A percentile compares a stretch with the other conserved stretches of the same genome.
phyloP scores from a whole-genome alignment of 495 filamentous ascomycete genomes.

The Xeromyces bisporus region DNA sequence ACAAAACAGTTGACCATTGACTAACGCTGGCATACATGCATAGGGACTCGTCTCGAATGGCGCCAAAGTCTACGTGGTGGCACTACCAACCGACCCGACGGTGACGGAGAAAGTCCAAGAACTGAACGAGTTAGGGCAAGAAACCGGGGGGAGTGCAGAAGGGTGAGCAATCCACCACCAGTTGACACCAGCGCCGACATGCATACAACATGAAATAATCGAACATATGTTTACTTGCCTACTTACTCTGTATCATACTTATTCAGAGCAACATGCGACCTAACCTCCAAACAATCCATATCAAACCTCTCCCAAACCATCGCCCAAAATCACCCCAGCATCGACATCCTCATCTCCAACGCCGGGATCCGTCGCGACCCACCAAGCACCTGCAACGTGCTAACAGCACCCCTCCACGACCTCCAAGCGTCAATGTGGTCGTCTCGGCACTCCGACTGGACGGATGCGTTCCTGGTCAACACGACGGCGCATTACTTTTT shows the following conservation, averaged over 20 bases:
- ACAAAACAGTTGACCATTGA: not conserved
- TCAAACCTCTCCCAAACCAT: constrained; percentile 9
- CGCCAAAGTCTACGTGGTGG: constrained; percentile 25
- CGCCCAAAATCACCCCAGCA: constrained; percentile 7
- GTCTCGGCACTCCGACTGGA: constrained; percentile 19
- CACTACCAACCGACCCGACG: constrained; percentile 18
- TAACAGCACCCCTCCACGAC: constrained; percentile 16
- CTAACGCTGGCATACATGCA: not conserved
- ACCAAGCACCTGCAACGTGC: constrained; percentile 19
- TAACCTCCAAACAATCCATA: constrained; percentile 22
- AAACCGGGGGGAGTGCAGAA: constrained; percentile 16
- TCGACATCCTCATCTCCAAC: constrained; percentile 30
- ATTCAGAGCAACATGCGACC: constrained; percentile 19
- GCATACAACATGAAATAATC: too few relatives aligned
- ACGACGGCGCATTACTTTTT: constrained; percentile 29
- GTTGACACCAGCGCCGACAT: too few relatives aligned
- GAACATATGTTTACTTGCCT: too few relatives aligned
- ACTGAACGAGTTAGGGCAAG: constrained; percentile 15
- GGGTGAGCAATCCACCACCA: too few relatives aligned
- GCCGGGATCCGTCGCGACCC: constrained; percentile 29
- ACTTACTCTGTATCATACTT: not conserved
- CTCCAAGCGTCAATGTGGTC: constrained; percentile 30
- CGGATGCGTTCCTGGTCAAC: constrained; percentile 23
- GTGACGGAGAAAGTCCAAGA: constrained; percentile 15
- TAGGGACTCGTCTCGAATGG: constrained; percentile 26